phyloP scores from a whole-genome alignment of 306 rosid genomes.

The Neltuma alba region DNA sequence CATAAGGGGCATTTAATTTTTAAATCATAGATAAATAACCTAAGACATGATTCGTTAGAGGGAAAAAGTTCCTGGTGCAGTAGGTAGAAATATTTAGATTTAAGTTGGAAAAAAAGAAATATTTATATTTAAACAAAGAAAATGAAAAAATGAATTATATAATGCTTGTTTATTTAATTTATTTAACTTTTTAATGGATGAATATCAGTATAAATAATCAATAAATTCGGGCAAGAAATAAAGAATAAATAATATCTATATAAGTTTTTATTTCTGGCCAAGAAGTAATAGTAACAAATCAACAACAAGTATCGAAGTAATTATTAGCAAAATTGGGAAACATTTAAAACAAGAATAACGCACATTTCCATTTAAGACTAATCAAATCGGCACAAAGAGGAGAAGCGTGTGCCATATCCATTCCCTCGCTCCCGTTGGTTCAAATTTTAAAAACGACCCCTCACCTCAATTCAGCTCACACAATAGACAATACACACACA shows the following conservation, averaged over 20 bases:
- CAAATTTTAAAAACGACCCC: slow-evolving; percentile 75
- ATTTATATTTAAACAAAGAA: too few relatives aligned
- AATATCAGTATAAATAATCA: too few relatives aligned
- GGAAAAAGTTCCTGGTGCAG: too few relatives aligned
- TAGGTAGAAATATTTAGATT: too few relatives aligned
- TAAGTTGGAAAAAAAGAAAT: too few relatives aligned
- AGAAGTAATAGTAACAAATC: not conserved
- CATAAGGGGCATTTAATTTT: not conserved
- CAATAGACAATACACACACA: not conserved
- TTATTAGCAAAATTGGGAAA: not conserved
- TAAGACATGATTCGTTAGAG: too few relatives aligned
- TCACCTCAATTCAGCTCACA: slow-evolving; percentile 44
- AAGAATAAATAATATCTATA: too few relatives aligned
- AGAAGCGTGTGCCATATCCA: slow-evolving; percentile 29
- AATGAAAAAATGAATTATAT: too few relatives aligned
- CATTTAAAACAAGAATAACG: slow-evolving; percentile 13
- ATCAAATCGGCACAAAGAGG: accelerated
- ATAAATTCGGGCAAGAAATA: too few relatives aligned
- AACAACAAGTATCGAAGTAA: not conserved
- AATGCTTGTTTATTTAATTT: too few relatives aligned
- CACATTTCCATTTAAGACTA: not conserved
- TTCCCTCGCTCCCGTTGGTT: slow-evolving; percentile 73
- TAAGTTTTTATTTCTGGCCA: not conserved
- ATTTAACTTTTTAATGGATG: not conserved
- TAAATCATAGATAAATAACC: not conserved